A percentile compares a stretch with the other conserved stretches of the same genome.
phyloP scores from a whole-genome alignment of 1,284 basidiomycete genomes.

The Austroboletus niveus region DNA sequence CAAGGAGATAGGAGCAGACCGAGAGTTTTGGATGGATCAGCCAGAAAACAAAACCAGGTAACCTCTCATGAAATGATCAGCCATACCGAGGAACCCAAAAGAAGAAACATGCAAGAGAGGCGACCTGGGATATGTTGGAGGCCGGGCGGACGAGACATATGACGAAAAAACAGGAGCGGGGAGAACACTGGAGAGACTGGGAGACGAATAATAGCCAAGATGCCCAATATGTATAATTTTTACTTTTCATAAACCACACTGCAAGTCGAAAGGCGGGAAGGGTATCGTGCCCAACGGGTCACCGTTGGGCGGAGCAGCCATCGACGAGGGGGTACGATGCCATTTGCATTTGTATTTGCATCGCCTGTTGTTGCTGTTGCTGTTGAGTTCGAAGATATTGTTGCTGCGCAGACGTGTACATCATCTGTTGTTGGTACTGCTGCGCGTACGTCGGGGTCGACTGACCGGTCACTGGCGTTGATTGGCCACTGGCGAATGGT shows the following conservation, averaged over 20 bases:
- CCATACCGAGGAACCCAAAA: slow-evolving; percentile 8
- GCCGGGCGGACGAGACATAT: slow-evolving; percentile 20
- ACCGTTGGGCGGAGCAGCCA: slow-evolving; percentile 16
- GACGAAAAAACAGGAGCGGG: slow-evolving; percentile 11
- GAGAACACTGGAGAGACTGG: slow-evolving; percentile 5
- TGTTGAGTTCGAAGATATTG: slow-evolving; percentile 35
- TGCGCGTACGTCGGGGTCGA: slow-evolving; percentile 32
- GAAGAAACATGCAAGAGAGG: not conserved
- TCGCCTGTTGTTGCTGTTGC: slow-evolving; percentile 28
- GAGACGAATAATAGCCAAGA: slow-evolving; percentile 25
- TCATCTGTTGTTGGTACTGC: slow-evolving; percentile 38
- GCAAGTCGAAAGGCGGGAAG: not conserved
- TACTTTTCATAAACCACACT: slow-evolving; percentile 28
- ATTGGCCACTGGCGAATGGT: slow-evolving; percentile 31
- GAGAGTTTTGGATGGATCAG: not conserved
- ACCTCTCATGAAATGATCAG: slow-evolving; percentile 2
- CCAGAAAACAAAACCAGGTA: not conserved
- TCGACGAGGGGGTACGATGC: slow-evolving; percentile 21
- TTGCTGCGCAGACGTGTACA: slow-evolving; percentile 34
- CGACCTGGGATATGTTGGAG: slow-evolving; percentile 38
- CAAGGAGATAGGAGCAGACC: slow-evolving; percentile 5
- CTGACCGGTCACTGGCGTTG: slow-evolving; percentile 29
- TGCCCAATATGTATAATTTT: slow-evolving; percentile 37
- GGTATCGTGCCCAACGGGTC: slow-evolving; percentile 18
- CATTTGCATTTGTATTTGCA: slow-evolving; percentile 34